Conservation (phyloP, 2,329 filamentous ascomycete genomes). For the Acrocalymma vagum region DNA sequence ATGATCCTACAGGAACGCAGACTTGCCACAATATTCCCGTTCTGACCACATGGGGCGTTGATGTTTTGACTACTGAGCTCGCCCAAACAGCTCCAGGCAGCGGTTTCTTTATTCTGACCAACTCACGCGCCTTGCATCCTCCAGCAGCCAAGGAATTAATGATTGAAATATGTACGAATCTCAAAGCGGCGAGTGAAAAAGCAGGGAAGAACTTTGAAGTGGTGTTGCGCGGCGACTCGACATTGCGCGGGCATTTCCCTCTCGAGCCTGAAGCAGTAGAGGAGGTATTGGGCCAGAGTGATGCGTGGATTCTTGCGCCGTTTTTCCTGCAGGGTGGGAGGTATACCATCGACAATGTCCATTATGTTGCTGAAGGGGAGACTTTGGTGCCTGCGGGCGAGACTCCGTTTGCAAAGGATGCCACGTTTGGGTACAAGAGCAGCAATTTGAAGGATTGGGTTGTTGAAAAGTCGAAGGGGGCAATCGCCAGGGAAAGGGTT, state of each 20-base stretch:
- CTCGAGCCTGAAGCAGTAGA: constrained; percentile 63
- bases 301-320: constrained; percentile 65
- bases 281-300: constrained; percentile 57
- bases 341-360: constrained; percentile 65
- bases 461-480: constrained; percentile 61
- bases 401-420: constrained; percentile 66
- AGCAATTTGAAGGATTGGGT: constrained; percentile 64
- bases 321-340: constrained; percentile 68
- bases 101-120: constrained; percentile 69
- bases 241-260: constrained; percentile 65
- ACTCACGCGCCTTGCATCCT: constrained; percentile 64
- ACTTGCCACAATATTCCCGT: constrained; percentile 67
- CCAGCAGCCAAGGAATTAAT: constrained; percentile 58
- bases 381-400: constrained; percentile 59
- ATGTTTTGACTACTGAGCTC: constrained; percentile 57
- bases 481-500: constrained; percentile 50
- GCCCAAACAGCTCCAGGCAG: constrained; percentile 37
- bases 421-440: constrained; percentile 65
- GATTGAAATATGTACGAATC: constrained; percentile 59
- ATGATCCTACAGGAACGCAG: constrained; percentile 68
- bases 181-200: constrained; percentile 54
- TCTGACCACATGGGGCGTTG: constrained; percentile 62
- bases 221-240: constrained; percentile 66
- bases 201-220: constrained; percentile 59
- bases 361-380: constrained; percentile 65